Conservation (phyloP, 768 basidiomycete genomes). For the Leucosporidium yakuticum region DNA sequence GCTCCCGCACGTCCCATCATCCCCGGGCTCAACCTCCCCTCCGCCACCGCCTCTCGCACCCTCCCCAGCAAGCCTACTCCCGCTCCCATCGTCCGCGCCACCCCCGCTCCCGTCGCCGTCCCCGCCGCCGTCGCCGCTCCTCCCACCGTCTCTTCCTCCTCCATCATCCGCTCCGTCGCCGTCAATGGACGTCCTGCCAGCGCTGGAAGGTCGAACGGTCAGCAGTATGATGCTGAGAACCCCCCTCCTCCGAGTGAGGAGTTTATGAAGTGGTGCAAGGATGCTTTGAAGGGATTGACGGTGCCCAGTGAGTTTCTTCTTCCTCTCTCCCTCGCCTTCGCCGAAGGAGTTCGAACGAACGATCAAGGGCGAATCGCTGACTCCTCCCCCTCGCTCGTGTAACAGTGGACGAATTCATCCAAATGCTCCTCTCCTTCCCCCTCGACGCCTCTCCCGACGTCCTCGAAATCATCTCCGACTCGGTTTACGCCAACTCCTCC, state of each 20-base stretch:
- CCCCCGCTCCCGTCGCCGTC: neutral
- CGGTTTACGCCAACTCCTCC: constrained; percentile 88
- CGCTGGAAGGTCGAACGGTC: neutral
- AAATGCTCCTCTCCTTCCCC: constrained; percentile 91
- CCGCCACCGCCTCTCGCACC: neutral
- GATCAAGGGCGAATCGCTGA: constrained; percentile 13
- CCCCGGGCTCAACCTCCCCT: constrained; percentile 26
- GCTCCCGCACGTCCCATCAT: constrained; percentile 17
- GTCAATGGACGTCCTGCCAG: no score
- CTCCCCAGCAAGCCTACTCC: neutral
- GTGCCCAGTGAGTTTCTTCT: constrained; percentile 50
- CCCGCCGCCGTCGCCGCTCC: neutral
- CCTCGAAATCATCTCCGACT: constrained; percentile 86
- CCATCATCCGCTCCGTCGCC: constrained; percentile 42
- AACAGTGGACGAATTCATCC: constrained; percentile 89
- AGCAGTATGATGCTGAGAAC: constrained; percentile 55
- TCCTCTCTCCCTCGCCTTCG: neutral
- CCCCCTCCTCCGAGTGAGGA: constrained; percentile 71
- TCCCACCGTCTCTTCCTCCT: constrained; percentile 22
- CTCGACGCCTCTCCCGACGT: constrained; percentile 73
- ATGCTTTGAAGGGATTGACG: constrained; percentile 64
- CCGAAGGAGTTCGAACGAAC: neutral
- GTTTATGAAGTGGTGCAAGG: constrained; percentile 84
- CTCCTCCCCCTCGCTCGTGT: constrained; percentile 2
- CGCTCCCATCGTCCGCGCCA: constrained; percentile 1